phyloP scores from a whole-genome alignment of 129 eudicot genomes.

The Gnaphalium uliginosum region DNA sequence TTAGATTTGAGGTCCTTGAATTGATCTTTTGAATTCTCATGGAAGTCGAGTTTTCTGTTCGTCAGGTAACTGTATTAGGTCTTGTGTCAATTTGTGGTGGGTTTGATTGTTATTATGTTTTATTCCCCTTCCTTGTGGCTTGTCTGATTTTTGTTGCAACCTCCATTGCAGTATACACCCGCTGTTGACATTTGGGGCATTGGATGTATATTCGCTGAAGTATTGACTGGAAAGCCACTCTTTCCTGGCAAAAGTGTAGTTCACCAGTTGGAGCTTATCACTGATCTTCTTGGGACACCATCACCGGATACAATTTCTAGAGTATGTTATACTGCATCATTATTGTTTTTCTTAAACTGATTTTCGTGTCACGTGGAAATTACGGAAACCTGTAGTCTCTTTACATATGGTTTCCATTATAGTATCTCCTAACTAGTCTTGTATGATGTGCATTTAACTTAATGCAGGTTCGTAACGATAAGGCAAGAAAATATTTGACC shows the following conservation, averaged over 20 bases:
- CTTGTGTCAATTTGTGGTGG: constrained; percentile 20
- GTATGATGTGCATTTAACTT: neutral
- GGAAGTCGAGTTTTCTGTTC: constrained; percentile 30
- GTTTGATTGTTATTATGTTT: neutral
- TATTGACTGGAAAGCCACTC: constrained; percentile 76
- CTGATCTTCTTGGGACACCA: constrained; percentile 87
- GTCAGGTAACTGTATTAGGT: constrained; percentile 25
- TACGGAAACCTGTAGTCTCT: neutral
- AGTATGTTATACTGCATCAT: constrained; percentile 34
- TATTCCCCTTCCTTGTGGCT: neutral
- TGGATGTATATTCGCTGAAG: constrained; percentile 91
- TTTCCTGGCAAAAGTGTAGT: constrained; percentile 91
- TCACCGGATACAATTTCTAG: constrained; percentile 71
- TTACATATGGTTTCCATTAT: neutral
- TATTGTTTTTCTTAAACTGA: neutral
- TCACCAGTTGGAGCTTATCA: constrained; percentile 84
- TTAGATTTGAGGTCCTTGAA: constrained; percentile 30
- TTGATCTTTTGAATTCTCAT: constrained; percentile 30
- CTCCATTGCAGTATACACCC: constrained; percentile 70
- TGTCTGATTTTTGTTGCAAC: constrained; percentile 6
- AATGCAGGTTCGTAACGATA: constrained; percentile 77
- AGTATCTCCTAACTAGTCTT: neutral
- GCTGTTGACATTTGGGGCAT: constrained; percentile 92
- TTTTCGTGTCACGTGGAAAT: neutral
- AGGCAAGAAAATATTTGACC: constrained; percentile 79